Evolutionary conservation across 2,329 filamentous ascomycete genomes (phyloP).

Genomic region (Phaeosphaeria sp.): DNA sequence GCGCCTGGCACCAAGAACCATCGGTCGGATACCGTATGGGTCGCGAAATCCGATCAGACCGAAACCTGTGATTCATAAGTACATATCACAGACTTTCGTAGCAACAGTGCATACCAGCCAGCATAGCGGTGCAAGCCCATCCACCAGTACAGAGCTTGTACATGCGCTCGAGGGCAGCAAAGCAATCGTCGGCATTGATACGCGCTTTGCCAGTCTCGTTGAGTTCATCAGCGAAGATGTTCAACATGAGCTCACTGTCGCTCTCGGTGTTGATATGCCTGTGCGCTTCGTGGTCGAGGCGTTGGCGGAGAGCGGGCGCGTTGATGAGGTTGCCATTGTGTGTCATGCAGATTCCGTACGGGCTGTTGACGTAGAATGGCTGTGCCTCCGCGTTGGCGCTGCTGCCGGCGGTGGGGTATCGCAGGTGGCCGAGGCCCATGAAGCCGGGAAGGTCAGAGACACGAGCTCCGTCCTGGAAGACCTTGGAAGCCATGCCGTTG

Average conservation of each 20-base stretch:
- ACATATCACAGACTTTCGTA: not conserved
- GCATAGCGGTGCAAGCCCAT: slow-evolving; percentile 82
- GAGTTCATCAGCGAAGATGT: slow-evolving; percentile 84
- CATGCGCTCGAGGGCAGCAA: slow-evolving; percentile 73
- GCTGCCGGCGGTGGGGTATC: slow-evolving; percentile 89
- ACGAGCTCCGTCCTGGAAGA: slow-evolving; percentile 81
- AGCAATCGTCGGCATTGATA: slow-evolving; percentile 79
- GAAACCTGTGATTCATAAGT: slow-evolving; percentile 60
- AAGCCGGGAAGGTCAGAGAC: slow-evolving; percentile 79
- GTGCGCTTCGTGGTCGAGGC: slow-evolving; percentile 79
- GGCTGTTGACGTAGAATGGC: slow-evolving; percentile 89
- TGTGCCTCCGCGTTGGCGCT: slow-evolving; percentile 85
- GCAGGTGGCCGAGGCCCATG: slow-evolving; percentile 85
- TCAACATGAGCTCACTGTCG: slow-evolving; percentile 86
- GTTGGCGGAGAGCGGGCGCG: slow-evolving; percentile 70
- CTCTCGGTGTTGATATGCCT: slow-evolving; percentile 91
- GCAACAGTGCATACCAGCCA: slow-evolving; percentile 63
- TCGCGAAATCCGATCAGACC: slow-evolving; percentile 83
- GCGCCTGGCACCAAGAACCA: slow-evolving; percentile 77
- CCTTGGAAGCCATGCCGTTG: slow-evolving; percentile 83
- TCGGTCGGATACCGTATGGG: slow-evolving; percentile 80
- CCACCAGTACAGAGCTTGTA: slow-evolving; percentile 76
- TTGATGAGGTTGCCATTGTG: slow-evolving; percentile 94
- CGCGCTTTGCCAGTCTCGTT: slow-evolving; percentile 82
- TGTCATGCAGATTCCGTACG: slow-evolving; percentile 80